Percentiles rank a stretch among this genome's conserved stretches.
Evolutionary conservation across 768 basidiomycete genomes (phyloP).

Genomic region (Phylloporus scabripes): DNA sequence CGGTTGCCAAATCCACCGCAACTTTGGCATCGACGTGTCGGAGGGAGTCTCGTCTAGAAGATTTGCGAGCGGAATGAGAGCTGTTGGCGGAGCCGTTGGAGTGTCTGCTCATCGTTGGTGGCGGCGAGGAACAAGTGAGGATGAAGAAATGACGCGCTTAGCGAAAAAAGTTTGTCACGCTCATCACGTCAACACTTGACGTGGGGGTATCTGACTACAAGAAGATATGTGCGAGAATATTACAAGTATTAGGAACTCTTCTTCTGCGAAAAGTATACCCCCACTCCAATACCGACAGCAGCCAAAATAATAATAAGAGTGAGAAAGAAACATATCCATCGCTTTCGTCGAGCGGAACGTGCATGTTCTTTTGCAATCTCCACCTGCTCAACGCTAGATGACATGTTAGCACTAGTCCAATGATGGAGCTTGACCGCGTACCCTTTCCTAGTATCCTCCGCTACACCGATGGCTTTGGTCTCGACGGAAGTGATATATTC

Average conservation of each 20-base stretch:
- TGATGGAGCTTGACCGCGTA: conserved; percentile 31
- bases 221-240: too few relatives aligned
- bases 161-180: conserved; percentile 8
- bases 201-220: not conserved
- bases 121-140: conserved; percentile 1
- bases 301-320: conserved; percentile 55
- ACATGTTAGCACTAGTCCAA: not conserved
- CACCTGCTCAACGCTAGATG: conserved; percentile 53
- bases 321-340: conserved; percentile 81
- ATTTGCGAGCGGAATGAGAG: conserved; percentile 21
- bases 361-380: conserved; percentile 65
- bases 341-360: conserved; percentile 66
- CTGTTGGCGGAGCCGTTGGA: conserved; percentile 28
- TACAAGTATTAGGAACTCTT: not conserved
- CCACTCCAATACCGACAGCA: conserved; percentile 26
- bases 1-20: conserved; percentile 82
- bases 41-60: conserved; percentile 49
- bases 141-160: conserved; percentile 16
- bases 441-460: conserved; percentile 68
- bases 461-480: conserved; percentile 53
- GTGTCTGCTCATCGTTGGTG: conserved; percentile 22
- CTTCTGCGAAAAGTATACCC: conserved; percentile 23
- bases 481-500: conserved; percentile 64
- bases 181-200: conserved; percentile 18
- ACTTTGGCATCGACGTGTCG: conserved; percentile 78